Evolutionary conservation across 208 protist species (phyloP).

Genomic region (Endotrypanum monterogeii): DNA sequence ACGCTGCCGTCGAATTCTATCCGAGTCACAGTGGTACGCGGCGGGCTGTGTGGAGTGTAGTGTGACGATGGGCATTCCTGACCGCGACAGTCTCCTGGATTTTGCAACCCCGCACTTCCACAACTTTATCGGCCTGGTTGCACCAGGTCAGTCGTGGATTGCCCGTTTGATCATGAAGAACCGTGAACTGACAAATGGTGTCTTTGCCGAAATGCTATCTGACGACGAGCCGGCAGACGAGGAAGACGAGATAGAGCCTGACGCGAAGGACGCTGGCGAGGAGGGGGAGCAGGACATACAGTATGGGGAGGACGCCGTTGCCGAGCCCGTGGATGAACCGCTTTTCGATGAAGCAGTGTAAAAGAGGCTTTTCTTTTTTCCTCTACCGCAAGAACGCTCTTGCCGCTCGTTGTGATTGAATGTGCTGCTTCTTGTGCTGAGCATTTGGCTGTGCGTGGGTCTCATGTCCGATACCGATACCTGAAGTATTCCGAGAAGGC

Average conservation of each 20-base stretch:
- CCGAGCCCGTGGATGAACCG: not conserved
- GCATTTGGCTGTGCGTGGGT: not conserved
- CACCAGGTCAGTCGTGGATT: conserved; percentile 83
- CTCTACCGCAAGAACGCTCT: no score
- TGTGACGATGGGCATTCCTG: conserved; percentile 49
- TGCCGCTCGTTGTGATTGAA: not conserved
- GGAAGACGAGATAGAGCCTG: conserved; percentile 25
- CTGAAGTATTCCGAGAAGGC: no score
- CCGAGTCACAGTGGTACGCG: conserved; percentile 71
- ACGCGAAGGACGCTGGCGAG: conserved; percentile 22
- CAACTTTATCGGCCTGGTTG: conserved; percentile 87
- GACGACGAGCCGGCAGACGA: conserved; percentile 48
- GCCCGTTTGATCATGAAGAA: conserved; percentile 74
- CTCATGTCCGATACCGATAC: no score
- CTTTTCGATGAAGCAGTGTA: not conserved
- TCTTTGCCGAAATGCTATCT: conserved; percentile 74
- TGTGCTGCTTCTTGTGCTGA: not conserved
- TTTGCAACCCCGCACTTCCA: conserved; percentile 79
- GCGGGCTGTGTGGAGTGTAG: conserved; percentile 77
- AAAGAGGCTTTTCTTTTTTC: not conserved
- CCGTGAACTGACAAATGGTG: conserved; percentile 42
- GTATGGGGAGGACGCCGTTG: not conserved
- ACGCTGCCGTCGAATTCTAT: conserved; percentile 73
- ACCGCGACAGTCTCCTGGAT: conserved; percentile 67
- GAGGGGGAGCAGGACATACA: conserved; percentile 4